Evolutionary conservation across 2,329 filamentous ascomycete species (phyloP), one percentile per base, ranked within the genome.

Genomic region (Phialocephala subalpina): DNA sequence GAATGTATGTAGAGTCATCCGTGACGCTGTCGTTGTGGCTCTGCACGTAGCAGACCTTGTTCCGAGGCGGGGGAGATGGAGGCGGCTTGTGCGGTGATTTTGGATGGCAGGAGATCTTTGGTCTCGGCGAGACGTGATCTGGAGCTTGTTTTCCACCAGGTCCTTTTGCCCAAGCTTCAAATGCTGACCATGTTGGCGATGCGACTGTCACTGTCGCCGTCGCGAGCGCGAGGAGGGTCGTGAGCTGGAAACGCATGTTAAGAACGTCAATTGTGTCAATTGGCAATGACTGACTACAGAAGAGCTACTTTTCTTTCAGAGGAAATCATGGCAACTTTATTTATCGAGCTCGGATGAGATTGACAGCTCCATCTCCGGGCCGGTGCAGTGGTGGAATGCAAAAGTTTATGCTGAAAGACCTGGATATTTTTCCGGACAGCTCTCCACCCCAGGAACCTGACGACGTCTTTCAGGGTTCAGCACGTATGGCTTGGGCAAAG

Each of bases 1-100:
- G 70, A 58, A 90, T 84, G 63, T 82, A 81, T 0, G 78, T 70
- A 0, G 77, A 76, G 62, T 80, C 78, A 69, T 77, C 75, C 18
- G 67, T 70, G 40, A 66, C 62, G 40, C 72, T 66, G 33, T 75
- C 70, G 52, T 70, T 69, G 52, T 74, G 59, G 56, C 70, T 72
- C n/a, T 72, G 62, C 7, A 76, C 72, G 47, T 75, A 74, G 65
- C 72, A 76, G 18, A 67, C 66, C 57, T 69, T 74, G 45, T 60
- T 65, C 49, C 74, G 63, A 7, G 67, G 38, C 9, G 67, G 63
- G 16, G 71, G 67, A 56, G 58, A 60, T 36, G 71, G 71, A 3
- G 45, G 60, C 7, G 70, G 65, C 1, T n/a, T 59, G n/a, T 27
- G 9, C 14, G 73, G 74, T 2, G 42, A 60, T 45, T 74, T 74